Percentiles rank a stretch among this genome's conserved stretches.
Conservation (phyloP, 352 stramenopile species). For the Phytophthora fragariaefolia region DNA sequence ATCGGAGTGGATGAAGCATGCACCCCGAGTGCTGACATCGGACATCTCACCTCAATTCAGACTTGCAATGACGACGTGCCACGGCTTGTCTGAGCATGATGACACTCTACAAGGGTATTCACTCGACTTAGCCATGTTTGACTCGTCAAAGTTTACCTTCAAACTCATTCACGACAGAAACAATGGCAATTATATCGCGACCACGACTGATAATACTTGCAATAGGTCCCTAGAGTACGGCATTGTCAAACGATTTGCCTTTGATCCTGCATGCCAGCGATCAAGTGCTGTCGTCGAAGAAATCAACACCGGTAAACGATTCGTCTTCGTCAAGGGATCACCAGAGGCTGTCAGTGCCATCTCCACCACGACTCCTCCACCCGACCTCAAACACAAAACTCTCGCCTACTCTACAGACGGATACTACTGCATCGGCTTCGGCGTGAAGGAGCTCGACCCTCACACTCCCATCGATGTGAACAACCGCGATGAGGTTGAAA, state of each 20-base stretch:
- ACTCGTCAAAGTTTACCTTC: slow-evolving; percentile 31
- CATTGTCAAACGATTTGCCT: slow-evolving; percentile 57
- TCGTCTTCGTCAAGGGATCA: slow-evolving; percentile 63
- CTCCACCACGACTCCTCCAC: slow-evolving; percentile 43
- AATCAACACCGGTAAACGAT: slow-evolving; percentile 37
- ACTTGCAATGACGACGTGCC: slow-evolving; percentile 55
- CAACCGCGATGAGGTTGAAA: slow-evolving; percentile 57
- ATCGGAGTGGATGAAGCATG: slow-evolving; percentile 30
- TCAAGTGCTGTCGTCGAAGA: slow-evolving; percentile 58
- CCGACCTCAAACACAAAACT: slow-evolving; percentile 55
- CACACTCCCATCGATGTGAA: slow-evolving; percentile 26
- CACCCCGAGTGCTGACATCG: neutral
- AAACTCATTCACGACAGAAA: slow-evolving; percentile 34
- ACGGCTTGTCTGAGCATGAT: slow-evolving; percentile 46
- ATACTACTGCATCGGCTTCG: slow-evolving; percentile 69
- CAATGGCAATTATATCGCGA: slow-evolving; percentile 34
- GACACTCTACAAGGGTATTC: slow-evolving; percentile 50
- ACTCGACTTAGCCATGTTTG: slow-evolving; percentile 64
- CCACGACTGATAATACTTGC: too few relatives aligned
- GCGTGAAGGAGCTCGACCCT: slow-evolving; percentile 34
- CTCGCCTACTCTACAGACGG: slow-evolving; percentile 58
- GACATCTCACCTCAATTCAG: slow-evolving; percentile 23
- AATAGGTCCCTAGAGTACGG: too few relatives aligned
- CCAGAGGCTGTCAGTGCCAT: slow-evolving; percentile 48
- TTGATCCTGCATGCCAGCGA: slow-evolving; percentile 54